Base-by-base conservation (phyloP, 768 basidiomycete species). In the Agaricus subrufescens region DNA sequence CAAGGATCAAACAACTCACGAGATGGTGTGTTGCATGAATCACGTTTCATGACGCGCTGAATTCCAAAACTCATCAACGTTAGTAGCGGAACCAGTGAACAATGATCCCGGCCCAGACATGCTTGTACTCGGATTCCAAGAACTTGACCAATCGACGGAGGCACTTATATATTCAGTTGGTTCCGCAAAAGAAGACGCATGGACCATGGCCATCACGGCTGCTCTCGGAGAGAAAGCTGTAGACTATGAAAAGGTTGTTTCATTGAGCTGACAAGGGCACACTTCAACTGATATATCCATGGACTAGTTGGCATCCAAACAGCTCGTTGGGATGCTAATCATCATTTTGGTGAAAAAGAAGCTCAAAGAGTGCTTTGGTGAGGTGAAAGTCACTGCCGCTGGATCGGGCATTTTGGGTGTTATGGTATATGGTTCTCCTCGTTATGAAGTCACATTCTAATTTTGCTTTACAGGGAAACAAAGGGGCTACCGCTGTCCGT, bases 301-400 rank as follows among this genome's bases (percentile, higher is more conserved):
- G 8, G 23, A 23, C 23, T 52, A 92, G 89, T 73, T 93, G 31
- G 73, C 71, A 12, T 89, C 87, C 3, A 87, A 80, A 61, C 91
- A 91, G 65, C 85, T 94, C 19, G 90, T 93, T 38, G 91, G 91
- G 37, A 89, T 91, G 77, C 73, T 93, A n/a, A 69, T 93, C 19
- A 64, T 93, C 10, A 68, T 89, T 29, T 71, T 93, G 42, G 84
- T 81, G 7, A 86, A 82, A 67, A 86, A 78, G 54, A 59, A 66
- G 0, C 60, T 88, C 42, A 69, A 67, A 5, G 31, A 63, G 3
- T 79, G 77, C 59, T 86, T 93, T 58, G 70, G 73, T 27, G 76
- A 84, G 40, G 68, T 89, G 34, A 73, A 68, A 55, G 77, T 75
- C 5, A 68, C 75, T 19, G 70, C 77, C 0, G 82, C 81, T n/a